phyloP scores from a whole-genome alignment of 1,284 basidiomycete species.

The Paramarasmius palmivorus region DNA sequence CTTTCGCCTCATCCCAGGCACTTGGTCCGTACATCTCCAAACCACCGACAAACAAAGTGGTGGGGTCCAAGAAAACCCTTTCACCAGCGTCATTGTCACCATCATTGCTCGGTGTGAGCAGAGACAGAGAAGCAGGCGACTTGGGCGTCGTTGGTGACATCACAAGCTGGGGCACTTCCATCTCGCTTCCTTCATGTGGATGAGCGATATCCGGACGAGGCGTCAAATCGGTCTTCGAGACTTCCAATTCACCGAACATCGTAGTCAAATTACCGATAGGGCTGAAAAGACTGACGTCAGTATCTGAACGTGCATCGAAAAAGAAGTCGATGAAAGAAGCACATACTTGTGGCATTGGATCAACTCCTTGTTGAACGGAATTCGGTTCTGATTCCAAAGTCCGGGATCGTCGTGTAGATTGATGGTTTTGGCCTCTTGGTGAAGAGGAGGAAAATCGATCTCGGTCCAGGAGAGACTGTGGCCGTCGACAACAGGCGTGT shows the following conservation, averaged over 20 bases:
- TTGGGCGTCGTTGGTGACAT: constrained; percentile 50
- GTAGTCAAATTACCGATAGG: not conserved
- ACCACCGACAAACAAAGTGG: constrained; percentile 74
- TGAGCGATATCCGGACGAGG: constrained; percentile 4
- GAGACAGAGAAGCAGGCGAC: constrained; percentile 46
- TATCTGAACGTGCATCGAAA: not conserved
- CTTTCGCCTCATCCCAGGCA: constrained; percentile 67
- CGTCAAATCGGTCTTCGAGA: not conserved
- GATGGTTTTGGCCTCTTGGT: constrained; percentile 24
- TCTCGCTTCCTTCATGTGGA: too few relatives aligned
- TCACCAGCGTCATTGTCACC: constrained; percentile 33
- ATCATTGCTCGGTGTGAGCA: constrained; percentile 42
- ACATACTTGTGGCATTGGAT: not conserved
- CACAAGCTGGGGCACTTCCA: constrained; percentile 46
- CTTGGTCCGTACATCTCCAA: constrained; percentile 61
- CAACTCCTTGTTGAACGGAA: not conserved
- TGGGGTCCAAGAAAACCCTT: constrained; percentile 52
- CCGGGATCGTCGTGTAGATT: constrained; percentile 22
- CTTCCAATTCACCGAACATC: not conserved
- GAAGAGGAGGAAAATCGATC: constrained; percentile 43
- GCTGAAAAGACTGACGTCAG: not conserved
- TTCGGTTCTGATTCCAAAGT: constrained; percentile 21
- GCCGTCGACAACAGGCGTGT: not conserved
- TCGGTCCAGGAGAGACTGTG: constrained; percentile 28
- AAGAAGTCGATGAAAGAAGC: constrained; percentile 2